Base-by-base conservation (phyloP, 2,329 filamentous ascomycete species). In the Aspergillus japonicus region DNA sequence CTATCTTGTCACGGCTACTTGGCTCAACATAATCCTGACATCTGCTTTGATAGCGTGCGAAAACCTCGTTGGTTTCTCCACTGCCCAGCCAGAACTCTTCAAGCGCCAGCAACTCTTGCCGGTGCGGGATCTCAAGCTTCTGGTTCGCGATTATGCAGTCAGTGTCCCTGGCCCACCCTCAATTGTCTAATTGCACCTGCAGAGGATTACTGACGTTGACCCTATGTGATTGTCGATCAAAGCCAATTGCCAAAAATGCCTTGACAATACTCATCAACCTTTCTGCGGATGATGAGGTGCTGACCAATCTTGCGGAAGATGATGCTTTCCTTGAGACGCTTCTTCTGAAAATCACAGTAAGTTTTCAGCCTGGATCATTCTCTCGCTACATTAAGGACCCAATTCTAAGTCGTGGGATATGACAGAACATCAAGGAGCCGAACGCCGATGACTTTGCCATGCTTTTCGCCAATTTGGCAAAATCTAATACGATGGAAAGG, bases 231-330 rank as follows among this genome's bases (percentile, higher is more conserved):
- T 49, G 6, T 3, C 23, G 21, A 49, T 1, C 14, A 4, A 64
- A 96, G 87, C 87, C 89, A 74, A 96, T 97, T 62, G 90, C 94
- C n/a, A 91, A 95, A 74, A 90, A 96, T 86, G 93, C 90, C 42
- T 79, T 97, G 66, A 96, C 88, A 14, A 81, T 81, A 54, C 69
- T 82, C 49, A 94, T 97, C 67, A 87, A 99, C 62, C 85, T 98
- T 69, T 97, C 96, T 73, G 81, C 95, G 16, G 93, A 98, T 68
- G 79, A 81, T 12, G 90, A 93, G 56, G 82, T 98, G 3, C 80
- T 96, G 47, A 84, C 90, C 64, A 81, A 80, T 55, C 80, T 98
- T 23, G 88, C 87, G 0, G 85, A 84, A 19, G 94, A 99, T 72
- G 89, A 96, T 58, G 85, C 83, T 24, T 96, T 98, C 65, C 74